Percentiles rank a stretch among this genome's conserved stretches.
Evolutionary conservation across 176 grass and related monocot genomes (phyloP).

Genomic region (Cocos nucifera): DNA sequence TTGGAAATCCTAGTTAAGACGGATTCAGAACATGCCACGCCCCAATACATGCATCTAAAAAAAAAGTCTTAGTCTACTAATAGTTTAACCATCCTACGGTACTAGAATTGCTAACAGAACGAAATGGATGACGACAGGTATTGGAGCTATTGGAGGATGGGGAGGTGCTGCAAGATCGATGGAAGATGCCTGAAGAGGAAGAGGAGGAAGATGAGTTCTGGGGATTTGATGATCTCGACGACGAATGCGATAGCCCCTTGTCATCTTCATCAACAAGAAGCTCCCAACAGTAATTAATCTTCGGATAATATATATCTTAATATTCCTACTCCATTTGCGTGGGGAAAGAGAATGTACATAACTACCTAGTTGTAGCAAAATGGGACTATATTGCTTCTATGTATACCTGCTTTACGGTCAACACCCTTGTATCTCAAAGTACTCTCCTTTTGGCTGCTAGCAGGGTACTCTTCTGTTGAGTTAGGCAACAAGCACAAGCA

Average conservation of each 20-base stretch:
- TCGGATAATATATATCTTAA: conserved; percentile 12
- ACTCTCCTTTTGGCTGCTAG: too few species aligned
- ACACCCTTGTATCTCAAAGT: too few species aligned
- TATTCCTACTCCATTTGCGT: too few species aligned
- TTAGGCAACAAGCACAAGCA: too few species aligned
- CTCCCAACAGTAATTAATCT: conserved; percentile 24
- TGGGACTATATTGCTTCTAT: too few species aligned
- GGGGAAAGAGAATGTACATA: too few species aligned
- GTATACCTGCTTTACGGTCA: too few species aligned
- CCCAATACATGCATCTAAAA: conserved; percentile 17
- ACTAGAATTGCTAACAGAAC: conserved; percentile 6
- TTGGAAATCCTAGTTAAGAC: conserved; percentile 31
- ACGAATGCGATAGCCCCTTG: conserved; percentile 47
- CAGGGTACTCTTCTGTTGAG: too few species aligned
- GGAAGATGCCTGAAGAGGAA: conserved; percentile 49
- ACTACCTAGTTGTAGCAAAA: too few species aligned
- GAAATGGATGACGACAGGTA: conserved; percentile 36
- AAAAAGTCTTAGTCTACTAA: conserved; percentile 6
- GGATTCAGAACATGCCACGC: conserved; percentile 46
- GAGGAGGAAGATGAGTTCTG: conserved; percentile 41
- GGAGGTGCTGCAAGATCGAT: conserved; percentile 63
- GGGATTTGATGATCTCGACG: conserved; percentile 67
- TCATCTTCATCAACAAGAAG: conserved; percentile 44
- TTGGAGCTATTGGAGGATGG: conserved; percentile 64
- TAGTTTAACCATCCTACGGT: conserved; percentile 22